Base-by-base conservation (phyloP, 2,329 filamentous ascomycete species). In the Ceratocystis variospora region DNA sequence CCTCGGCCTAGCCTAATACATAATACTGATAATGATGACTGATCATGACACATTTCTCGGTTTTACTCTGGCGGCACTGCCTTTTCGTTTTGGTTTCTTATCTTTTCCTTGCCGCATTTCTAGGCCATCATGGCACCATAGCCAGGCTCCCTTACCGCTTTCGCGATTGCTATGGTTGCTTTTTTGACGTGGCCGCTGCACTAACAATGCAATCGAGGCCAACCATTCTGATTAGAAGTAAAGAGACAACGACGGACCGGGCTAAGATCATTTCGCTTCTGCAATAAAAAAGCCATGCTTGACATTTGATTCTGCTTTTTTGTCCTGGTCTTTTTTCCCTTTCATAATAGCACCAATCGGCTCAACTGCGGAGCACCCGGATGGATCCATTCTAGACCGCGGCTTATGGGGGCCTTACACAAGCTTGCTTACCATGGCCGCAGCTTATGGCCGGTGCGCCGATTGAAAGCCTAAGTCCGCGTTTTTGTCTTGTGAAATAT, bases 361-460 rank as follows among this genome's bases (percentile, higher is more conserved):
- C 62, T n/a, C 62, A 63, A 63, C 45, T 63, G 25, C 45, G 62
- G 62, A 63, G 62, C 62, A 63, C 62, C 45, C 62, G 62, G 62
- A 53, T 63, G 25, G 25, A 33, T 31, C 62, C 45, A 50, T 63
- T 63, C 41, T 22, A 31, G 62, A 59, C 55, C 55, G 28, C 31
- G 22, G 62, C 62, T 53, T 62, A 48, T 53, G 15, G 8, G 33
- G 33, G 2, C 8, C 33, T 12, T 37, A 37, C 48, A 8, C 7
- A n/a, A 19, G 48, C 48, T 53, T 53, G 37, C 37, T 41, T 15
- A 41, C 10, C 37, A 53, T 57, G 22, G 19, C 50, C 19, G 50
- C 50, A 17, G 50, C 19, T 5, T 31, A 28, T 10, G n/a, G 15
- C 12, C 31, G 28, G 25, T n/a, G 55, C 25, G 12, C 53, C 53